Evolutionary conservation across 164 flowering plant genomes (phyloP).

Genomic region (Vitis rotundifolia): DNA sequence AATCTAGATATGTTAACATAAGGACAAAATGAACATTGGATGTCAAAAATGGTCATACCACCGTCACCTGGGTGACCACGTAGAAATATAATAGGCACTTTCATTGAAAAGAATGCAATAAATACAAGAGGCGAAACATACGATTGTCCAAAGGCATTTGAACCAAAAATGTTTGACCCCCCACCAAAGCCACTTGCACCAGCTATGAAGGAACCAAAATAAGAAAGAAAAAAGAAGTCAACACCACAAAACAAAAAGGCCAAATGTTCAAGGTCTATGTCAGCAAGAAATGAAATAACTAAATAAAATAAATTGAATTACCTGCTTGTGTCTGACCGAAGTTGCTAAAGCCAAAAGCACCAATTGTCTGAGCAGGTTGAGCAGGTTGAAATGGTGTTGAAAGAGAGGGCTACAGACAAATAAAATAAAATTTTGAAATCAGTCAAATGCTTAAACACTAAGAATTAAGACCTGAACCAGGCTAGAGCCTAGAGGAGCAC

Average conservation of each 20-base stretch:
- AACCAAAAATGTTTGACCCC: conserved; percentile 46
- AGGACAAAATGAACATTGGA: not conserved
- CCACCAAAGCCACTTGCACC: conserved; percentile 51
- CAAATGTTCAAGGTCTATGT: not conserved
- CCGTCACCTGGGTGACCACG: not conserved
- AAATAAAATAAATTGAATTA: conserved; percentile 15
- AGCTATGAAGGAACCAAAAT: conserved; percentile 26
- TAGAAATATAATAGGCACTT: not conserved
- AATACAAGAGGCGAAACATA: conserved; percentile 30
- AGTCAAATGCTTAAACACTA: not conserved
- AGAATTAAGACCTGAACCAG: conserved; percentile 6
- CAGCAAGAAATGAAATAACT: not conserved
- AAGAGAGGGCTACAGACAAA: conserved; percentile 46
- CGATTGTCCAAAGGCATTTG: conserved; percentile 59
- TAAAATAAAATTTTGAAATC: not conserved
- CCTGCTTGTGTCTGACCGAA: conserved; percentile 73
- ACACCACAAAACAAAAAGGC: conserved; percentile 1
- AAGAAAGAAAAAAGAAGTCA: conserved; percentile 5
- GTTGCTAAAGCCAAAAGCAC: conserved; percentile 51
- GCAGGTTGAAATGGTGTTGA: conserved; percentile 52
- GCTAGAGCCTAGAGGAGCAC: not conserved
- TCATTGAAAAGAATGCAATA: not conserved
- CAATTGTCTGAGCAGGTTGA: conserved; percentile 55
- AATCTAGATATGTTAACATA: not conserved
- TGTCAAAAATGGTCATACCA: not conserved